Conservation (phyloP, 768 basidiomycete species). For the Termitomyces sp. region DNA sequence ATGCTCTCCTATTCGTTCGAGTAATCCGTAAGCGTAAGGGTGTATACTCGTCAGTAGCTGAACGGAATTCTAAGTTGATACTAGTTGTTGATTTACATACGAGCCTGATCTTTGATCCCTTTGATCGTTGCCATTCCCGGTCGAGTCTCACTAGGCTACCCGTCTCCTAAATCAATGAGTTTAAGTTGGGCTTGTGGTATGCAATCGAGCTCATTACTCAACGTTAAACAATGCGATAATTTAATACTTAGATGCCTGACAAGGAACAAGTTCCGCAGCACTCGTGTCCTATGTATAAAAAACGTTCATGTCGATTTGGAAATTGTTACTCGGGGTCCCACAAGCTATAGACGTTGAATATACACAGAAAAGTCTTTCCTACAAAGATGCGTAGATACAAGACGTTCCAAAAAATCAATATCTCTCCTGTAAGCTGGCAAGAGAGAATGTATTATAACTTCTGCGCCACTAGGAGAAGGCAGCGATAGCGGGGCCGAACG, state of each 20-base stretch:
- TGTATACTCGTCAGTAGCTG: too few relatives aligned
- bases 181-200: too few relatives aligned
- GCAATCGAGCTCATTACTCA: too few relatives aligned
- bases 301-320: background rate
- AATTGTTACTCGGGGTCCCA: background rate
- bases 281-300: background rate
- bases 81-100: too few relatives aligned
- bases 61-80: too few relatives aligned
- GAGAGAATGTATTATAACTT: background rate
- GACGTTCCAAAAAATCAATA: background rate
- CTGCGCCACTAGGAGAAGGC: constrained; percentile 6
- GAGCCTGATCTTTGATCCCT: too few relatives aligned
- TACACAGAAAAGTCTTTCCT: background rate
- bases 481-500: constrained; percentile 19
- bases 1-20: too few relatives aligned
- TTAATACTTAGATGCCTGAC: background rate
- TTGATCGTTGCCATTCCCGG: too few relatives aligned
- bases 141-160: too few relatives aligned
- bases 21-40: too few relatives aligned
- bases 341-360: background rate
- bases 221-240: background rate
- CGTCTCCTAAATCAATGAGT: too few relatives aligned
- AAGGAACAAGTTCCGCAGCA: too few relatives aligned
- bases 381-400: background rate
- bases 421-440: background rate